phyloP scores from a whole-genome alignment of 192 early-diverging fungal species.

The Backusella westeae region DNA sequence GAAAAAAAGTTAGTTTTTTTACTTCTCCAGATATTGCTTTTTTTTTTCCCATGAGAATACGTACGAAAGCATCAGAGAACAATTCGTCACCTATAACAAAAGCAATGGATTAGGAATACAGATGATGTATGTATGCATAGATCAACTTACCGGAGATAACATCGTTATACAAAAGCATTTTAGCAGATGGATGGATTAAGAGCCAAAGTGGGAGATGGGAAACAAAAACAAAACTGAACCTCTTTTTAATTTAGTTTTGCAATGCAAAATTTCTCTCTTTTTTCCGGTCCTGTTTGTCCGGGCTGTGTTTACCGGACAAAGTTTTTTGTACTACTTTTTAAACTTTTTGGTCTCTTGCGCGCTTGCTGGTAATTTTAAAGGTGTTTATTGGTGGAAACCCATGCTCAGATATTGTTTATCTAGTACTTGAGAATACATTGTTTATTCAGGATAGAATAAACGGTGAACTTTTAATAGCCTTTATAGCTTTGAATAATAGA shows the following conservation, averaged over 20 bases:
- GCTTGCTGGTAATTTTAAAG: no score
- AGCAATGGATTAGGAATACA: background rate
- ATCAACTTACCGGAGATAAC: conserved; percentile 58
- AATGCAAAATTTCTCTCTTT: background rate
- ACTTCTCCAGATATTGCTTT: background rate
- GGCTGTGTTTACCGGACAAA: background rate
- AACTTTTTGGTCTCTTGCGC: no score
- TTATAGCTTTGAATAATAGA: no score
- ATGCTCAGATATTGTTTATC: no score
- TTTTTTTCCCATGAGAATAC: background rate
- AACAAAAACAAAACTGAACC: background rate
- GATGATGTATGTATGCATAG: background rate
- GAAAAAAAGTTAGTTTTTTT: background rate
- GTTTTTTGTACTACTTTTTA: no score
- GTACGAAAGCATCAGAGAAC: conserved; percentile 82
- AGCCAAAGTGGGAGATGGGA: background rate
- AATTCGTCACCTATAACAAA: conserved; percentile 75
- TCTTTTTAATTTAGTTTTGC: background rate
- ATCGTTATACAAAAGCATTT: conserved; percentile 72
- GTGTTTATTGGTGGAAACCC: no score
- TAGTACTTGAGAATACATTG: no score
- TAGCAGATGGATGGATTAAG: conserved; percentile 28
- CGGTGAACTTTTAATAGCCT: no score
- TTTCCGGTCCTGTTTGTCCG: background rate
- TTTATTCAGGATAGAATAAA: no score